phyloP scores from a whole-genome alignment of 352 stramenopile genomes.

The Saprolegnia parasitica region DNA sequence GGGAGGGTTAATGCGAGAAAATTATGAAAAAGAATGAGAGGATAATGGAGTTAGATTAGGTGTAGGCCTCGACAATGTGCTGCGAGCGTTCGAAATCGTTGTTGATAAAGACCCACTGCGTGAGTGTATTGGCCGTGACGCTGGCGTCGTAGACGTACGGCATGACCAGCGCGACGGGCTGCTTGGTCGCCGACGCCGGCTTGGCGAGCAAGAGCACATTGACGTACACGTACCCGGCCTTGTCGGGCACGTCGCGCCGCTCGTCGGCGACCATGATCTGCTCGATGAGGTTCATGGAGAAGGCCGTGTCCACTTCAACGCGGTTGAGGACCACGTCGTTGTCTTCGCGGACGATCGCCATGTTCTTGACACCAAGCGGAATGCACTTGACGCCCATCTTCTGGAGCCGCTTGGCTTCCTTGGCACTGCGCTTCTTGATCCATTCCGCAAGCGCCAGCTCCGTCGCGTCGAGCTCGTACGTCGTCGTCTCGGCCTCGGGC shows the following conservation, averaged over 20 bases:
- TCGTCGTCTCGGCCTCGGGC: background rate
- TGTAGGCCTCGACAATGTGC: background rate
- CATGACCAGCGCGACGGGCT: constrained; percentile 6
- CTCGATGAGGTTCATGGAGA: constrained; percentile 20
- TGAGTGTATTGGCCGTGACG: background rate
- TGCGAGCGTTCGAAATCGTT: constrained; percentile 21
- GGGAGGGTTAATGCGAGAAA: no score
- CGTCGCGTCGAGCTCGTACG: constrained; percentile 6
- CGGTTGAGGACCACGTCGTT: constrained; percentile 13
- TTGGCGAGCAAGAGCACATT: constrained; percentile 15
- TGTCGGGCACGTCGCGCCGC: background rate
- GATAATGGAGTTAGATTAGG: background rate
- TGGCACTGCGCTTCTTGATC: constrained; percentile 1
- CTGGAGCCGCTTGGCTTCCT: background rate
- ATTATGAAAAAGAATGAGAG: background rate
- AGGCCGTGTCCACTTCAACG: constrained; percentile 20
- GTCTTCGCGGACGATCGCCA: constrained; percentile 18
- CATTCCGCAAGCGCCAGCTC: constrained; percentile 2
- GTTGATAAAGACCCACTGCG: constrained; percentile 24
- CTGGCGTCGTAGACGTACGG: constrained; percentile 14
- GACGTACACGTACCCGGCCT: constrained; percentile 12
- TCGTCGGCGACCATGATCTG: constrained; percentile 21
- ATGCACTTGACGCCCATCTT: constrained; percentile 7
- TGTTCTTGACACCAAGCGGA: constrained; percentile 16
- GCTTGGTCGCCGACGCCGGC: background rate